A percentile compares a stretch with the other conserved stretches of the same genome.
Evolutionary conservation across 202 grass and related monocot species (phyloP).

Genomic region (Panicum hallii): DNA sequence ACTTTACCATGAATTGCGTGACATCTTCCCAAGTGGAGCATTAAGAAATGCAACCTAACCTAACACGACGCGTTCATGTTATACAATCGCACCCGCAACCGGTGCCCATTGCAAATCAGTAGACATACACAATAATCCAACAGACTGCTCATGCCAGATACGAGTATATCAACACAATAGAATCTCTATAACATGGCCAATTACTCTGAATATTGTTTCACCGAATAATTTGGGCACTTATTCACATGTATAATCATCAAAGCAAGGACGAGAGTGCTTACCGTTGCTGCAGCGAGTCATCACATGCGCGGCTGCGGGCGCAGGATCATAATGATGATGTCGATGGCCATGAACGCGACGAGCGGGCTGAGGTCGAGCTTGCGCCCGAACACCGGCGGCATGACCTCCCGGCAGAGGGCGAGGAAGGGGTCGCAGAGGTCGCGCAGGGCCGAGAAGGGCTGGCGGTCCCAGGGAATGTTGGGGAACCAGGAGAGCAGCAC

Average conservation of each 20-base stretch:
- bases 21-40: neutral
- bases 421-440: constrained; percentile 92
- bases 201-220: neutral
- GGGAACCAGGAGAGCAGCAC: constrained; percentile 94
- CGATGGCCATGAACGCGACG: constrained; percentile 85
- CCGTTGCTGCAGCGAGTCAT: constrained; percentile 25
- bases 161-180: neutral
- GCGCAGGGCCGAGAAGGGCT: constrained; percentile 85
- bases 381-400: constrained; percentile 87
- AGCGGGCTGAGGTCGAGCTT: constrained; percentile 91
- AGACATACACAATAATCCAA: neutral
- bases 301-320: constrained; percentile 81
- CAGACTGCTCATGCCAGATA: neutral
- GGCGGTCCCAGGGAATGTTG: constrained; percentile 93
- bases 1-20: neutral
- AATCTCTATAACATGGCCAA: neutral
- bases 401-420: constrained; percentile 87
- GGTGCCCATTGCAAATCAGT: neutral
- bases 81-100: neutral
- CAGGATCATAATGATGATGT: constrained; percentile 83
- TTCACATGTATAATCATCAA: neutral
- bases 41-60: neutral
- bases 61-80: neutral
- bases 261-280: constrained; percentile 12
- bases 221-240: neutral